Percentiles rank a stretch among this genome's conserved stretches.
Evolutionary conservation across 2,329 filamentous ascomycete genomes (phyloP).

Genomic region (Sarocladium kiliense): DNA sequence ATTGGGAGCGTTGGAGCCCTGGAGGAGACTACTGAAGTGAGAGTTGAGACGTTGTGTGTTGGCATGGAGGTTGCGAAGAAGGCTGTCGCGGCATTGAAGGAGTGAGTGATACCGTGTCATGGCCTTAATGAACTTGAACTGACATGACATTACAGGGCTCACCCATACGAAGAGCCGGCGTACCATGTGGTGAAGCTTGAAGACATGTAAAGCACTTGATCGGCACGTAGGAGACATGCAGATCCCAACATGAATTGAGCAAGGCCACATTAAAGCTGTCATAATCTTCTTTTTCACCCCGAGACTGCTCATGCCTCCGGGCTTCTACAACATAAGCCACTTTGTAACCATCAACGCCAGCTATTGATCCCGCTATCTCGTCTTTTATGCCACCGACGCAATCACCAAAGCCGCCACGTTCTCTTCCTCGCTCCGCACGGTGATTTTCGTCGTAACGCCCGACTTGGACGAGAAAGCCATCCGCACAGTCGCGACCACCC

Average conservation of each 20-base stretch:
- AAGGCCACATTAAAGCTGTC: conserved; percentile 1
- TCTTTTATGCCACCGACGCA: conserved; percentile 69
- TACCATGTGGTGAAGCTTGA: conserved; percentile 45
- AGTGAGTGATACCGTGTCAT: conserved; percentile 36
- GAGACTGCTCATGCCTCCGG: background rate
- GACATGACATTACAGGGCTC: conserved; percentile 25
- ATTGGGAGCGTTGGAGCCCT: conserved; percentile 54
- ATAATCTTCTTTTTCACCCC: conserved; percentile 5
- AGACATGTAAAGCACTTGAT: conserved; percentile 30
- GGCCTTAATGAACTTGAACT: background rate
- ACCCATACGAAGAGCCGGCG: conserved; percentile 48
- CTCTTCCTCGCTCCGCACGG: conserved; percentile 86
- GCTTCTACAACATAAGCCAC: background rate
- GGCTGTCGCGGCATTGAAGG: conserved; percentile 60
- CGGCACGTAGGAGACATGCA: background rate
- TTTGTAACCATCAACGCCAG: conserved; percentile 10
- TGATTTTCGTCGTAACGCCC: conserved; percentile 94
- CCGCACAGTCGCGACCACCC: conserved; percentile 78
- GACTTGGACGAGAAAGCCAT: conserved; percentile 94
- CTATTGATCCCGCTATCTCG: conserved; percentile 8
- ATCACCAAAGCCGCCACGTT: conserved; percentile 81
- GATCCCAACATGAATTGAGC: background rate
- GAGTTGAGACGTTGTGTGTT: conserved; percentile 58
- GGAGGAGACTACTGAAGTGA: conserved; percentile 55
- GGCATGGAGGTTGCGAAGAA: conserved; percentile 50